Base-by-base conservation (phyloP, 345 rosid genomes). In the Acer negundo region DNA sequence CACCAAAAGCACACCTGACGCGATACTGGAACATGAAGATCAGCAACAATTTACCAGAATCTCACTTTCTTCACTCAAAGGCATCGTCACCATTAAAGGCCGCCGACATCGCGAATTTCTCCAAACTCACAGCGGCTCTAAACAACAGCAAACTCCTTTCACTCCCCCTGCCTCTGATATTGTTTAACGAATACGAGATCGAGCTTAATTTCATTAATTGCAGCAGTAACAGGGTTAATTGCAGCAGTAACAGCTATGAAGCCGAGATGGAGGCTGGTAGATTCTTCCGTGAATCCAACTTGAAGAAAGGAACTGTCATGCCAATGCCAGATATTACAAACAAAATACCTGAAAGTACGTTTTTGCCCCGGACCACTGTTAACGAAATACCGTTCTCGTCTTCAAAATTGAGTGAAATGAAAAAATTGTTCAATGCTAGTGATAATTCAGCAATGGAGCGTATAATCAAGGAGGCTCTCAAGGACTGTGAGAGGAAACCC, bases 21-120 rank as follows among this genome's bases (percentile, higher is more conserved):
- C 97, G 99, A 70, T 91, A 93, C 89, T 95, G 98, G 99, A 90
- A 91, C 85, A 91, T 91, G 69, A 86, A 85, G 86, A 85, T 95
- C 89, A 82, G 62, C 22, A 78, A 17, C 80, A 69, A 83, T 46
- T 80, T 81, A 46, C 80, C 90, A 42, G 83, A 83, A 65, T 86
- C 96, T 38, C 69, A 66, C 31, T 90, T 95, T 76, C 80, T 95
- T 44, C 82, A 93, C 63, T 90, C 99, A 22, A 95, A 92, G 67
- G 97, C 90, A 0, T 95, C 98, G 0, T 35, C 46, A 7, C 98
- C 98, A 7, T 58, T 93, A 4, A 89, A 63, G 47, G 89, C 91
- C 22, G 88, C 89, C 2, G 90, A 92, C 35, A 84, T 92, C 1
- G 93, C 93, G 4, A 76, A 83, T 62, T 93, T 86, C 77, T 6